Evolutionary conservation across 495 filamentous ascomycete species (phyloP).

Genomic region (Thermochaetoides thermophila): DNA sequence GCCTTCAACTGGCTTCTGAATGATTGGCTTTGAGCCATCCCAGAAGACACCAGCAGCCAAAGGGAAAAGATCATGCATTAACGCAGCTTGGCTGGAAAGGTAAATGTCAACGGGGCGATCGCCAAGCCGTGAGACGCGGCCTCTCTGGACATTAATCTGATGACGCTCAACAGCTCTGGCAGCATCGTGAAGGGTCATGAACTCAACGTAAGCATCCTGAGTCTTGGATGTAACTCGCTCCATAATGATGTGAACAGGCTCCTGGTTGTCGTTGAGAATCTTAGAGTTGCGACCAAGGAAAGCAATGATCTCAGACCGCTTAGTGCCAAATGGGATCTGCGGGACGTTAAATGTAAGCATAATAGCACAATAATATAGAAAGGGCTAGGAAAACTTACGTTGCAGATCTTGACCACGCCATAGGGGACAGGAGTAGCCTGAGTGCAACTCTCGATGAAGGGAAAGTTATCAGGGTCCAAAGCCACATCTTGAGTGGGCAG

Average conservation of each 20-base stretch:
- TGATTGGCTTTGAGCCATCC: constrained; percentile 33
- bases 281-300: constrained; percentile 54
- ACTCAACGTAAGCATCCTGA: constrained; percentile 60
- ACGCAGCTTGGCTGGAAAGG: constrained; percentile 40
- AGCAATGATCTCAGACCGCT: constrained; percentile 50
- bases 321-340: constrained; percentile 58
- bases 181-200: constrained; percentile 40
- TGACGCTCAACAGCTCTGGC: constrained; percentile 35
- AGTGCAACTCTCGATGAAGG: constrained; percentile 25
- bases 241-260: constrained; percentile 71
- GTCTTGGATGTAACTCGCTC: constrained; percentile 66
- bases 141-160: constrained; percentile 10
- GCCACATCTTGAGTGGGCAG: constrained; percentile 19
- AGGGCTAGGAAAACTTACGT: constrained; percentile 14
- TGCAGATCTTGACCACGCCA: constrained; percentile 22
- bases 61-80: constrained; percentile 58
- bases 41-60: constrained; percentile 48
- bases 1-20: constrained; percentile 19
- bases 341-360: not conserved
- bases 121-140: constrained; percentile 41
- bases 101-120: constrained; percentile 49
- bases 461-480: constrained; percentile 21
- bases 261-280: constrained; percentile 40
- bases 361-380: too few relatives aligned
- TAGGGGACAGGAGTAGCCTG: constrained; percentile 5